phyloP scores from a whole-genome alignment of 495 filamentous ascomycete species.

The Aspergillus olivimuriae region DNA sequence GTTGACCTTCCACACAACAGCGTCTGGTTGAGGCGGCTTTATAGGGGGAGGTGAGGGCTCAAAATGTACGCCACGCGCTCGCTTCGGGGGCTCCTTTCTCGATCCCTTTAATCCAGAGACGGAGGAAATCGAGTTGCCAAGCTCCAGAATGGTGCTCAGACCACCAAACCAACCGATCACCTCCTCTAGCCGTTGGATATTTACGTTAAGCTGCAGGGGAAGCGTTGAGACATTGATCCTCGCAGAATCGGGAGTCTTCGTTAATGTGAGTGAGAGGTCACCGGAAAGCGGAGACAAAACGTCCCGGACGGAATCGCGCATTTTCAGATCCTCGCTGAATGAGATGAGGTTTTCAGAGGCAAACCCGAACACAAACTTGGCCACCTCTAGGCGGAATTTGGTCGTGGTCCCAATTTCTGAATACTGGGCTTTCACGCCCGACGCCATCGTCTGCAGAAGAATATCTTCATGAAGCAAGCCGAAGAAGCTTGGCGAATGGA shows the following conservation, averaged over 20 bases:
- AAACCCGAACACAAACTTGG: constrained; percentile 69
- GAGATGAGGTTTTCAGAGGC: constrained; percentile 66
- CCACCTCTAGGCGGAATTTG: constrained; percentile 35
- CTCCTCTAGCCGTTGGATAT: constrained; percentile 79
- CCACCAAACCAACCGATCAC: constrained; percentile 85
- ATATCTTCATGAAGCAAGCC: constrained; percentile 27
- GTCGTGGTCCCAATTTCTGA: constrained; percentile 13
- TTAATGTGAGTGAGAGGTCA: constrained; percentile 60
- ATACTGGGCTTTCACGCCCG: constrained; percentile 24
- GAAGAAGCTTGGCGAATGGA: constrained; percentile 16
- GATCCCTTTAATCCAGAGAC: constrained; percentile 49
- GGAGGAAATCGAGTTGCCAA: constrained; percentile 77
- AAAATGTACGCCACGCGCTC: constrained; percentile 65
- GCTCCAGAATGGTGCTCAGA: constrained; percentile 82
- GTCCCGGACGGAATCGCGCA: constrained; percentile 67
- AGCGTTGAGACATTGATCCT: constrained; percentile 71
- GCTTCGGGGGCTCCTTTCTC: constrained; percentile 24
- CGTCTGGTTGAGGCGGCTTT: constrained; percentile 14
- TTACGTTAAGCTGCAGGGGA: constrained; percentile 68
- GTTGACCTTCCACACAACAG: constrained; percentile 60
- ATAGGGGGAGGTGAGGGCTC: constrained; percentile 33
- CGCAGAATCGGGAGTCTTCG: constrained; percentile 43
- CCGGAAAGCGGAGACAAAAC: constrained; percentile 49
- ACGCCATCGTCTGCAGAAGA: constrained; percentile 24
- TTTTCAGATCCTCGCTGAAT: constrained; percentile 58